These are phyloP conservation scores for Hygrophoropsis aurantiaca DNA, from an alignment of 768 basidiomycete species.

Conservation along the genomic window DNA sequence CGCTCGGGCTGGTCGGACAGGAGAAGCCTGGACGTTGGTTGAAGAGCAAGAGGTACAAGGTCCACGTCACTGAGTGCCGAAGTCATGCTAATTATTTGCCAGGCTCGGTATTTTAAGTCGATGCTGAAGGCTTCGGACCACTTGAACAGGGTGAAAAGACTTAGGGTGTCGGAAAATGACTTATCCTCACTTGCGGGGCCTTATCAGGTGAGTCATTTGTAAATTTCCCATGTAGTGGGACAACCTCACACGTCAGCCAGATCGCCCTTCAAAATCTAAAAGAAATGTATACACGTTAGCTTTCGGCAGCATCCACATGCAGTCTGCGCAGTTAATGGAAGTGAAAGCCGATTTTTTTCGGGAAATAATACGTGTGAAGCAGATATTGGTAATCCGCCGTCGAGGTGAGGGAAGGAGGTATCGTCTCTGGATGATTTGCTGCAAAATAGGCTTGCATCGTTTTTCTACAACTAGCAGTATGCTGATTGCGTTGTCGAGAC, in stretches of 20 bases:
- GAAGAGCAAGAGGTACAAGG: conserved; percentile 83
- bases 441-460: too few species aligned
- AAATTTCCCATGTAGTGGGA: background rate
- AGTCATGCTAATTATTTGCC: conserved; percentile 5
- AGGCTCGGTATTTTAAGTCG: conserved; percentile 87
- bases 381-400: too few species aligned
- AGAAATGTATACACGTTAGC: conserved; percentile 23
- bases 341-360: too few species aligned
- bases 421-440: too few species aligned
- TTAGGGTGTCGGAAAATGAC: conserved; percentile 64
- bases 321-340: too few species aligned
- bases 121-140: conserved; percentile 78
- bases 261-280: conserved; percentile 27
- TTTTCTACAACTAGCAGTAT: too few species aligned
- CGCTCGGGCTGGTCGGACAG: conserved; percentile 85
- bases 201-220: conserved; percentile 60
- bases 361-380: too few species aligned
- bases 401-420: too few species aligned
- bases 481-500: too few species aligned
- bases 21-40: conserved; percentile 92
- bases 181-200: conserved; percentile 50
- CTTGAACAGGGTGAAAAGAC: conserved; percentile 62
- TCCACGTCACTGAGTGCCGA: background rate
- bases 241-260: conserved; percentile 17
- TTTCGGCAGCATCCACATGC: background rate